Evolutionary conservation across 192 early-diverging fungal genomes (phyloP).

Genomic region (Paraglomus occultum): DNA sequence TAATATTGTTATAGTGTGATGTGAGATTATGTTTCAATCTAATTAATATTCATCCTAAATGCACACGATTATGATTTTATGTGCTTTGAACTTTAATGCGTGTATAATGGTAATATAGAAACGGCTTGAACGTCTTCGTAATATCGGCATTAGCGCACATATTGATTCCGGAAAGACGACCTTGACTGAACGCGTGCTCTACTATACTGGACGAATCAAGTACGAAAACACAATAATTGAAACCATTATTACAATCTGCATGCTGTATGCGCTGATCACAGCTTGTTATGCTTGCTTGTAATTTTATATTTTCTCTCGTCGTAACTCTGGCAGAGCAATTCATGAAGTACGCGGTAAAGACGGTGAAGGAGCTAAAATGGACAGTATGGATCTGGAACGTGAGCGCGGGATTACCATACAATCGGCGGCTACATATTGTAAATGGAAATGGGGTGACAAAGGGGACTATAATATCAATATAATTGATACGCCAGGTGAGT

Average conservation of each 20-base stretch:
- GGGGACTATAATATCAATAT: slow-evolving; percentile 78
- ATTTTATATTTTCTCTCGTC: neutral
- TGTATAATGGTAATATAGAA: slow-evolving; percentile 29
- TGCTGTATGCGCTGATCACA: too few species aligned
- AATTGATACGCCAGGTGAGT: slow-evolving; percentile 82
- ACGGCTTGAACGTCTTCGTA: slow-evolving; percentile 66
- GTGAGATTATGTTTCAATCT: too few species aligned
- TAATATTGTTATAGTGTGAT: too few species aligned
- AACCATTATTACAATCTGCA: too few species aligned
- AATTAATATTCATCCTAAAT: too few species aligned
- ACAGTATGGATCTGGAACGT: slow-evolving; percentile 98
- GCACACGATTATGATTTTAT: too few species aligned
- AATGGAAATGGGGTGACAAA: slow-evolving; percentile 49
- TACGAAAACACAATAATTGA: slow-evolving; percentile 30
- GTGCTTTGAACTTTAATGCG: too few species aligned
- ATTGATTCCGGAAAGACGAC: slow-evolving; percentile 90
- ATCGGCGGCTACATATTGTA: slow-evolving; percentile 83
- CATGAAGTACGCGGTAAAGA: slow-evolving; percentile 86
- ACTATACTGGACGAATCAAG: slow-evolving; percentile 85
- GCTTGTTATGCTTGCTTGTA: too few species aligned
- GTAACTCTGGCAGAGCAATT: slow-evolving; percentile 42
- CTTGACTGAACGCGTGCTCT: slow-evolving; percentile 79
- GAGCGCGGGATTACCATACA: slow-evolving; percentile 92
- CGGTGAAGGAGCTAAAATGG: slow-evolving; percentile 97
- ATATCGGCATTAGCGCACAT: slow-evolving; percentile 88